Percentiles rank a stretch among this genome's conserved stretches.
Conservation (phyloP, 116 monocot genomes). For the Trichopus zeylanicus region DNA sequence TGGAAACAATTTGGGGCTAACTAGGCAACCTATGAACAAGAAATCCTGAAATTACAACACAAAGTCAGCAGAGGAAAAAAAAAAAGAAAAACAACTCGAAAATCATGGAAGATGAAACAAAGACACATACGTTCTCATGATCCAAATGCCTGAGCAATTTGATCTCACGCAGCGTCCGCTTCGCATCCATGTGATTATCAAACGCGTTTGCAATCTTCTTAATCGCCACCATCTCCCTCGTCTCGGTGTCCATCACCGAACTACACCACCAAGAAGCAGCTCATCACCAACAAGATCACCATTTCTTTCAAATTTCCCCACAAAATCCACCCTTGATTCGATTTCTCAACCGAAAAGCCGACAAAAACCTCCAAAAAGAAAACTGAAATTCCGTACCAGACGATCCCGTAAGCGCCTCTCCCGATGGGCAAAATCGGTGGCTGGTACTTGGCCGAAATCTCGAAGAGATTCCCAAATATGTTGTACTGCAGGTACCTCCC, state of each 20-base stretch:
- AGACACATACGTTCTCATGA: conserved; percentile 79
- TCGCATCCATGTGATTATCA: conserved; percentile 95
- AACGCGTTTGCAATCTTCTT: conserved; percentile 99
- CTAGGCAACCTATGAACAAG: too few species aligned
- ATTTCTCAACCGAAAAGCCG: too few species aligned
- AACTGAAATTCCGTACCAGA: too few species aligned
- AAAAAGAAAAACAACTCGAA: background rate
- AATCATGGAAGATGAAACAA: too few species aligned
- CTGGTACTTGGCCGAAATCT: conserved; percentile 41
- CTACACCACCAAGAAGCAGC: too few species aligned
- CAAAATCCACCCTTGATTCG: too few species aligned
- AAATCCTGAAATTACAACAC: too few species aligned
- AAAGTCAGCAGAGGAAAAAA: too few species aligned
- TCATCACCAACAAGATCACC: too few species aligned
- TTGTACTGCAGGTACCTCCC: conserved; percentile 42
- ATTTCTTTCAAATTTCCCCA: too few species aligned
- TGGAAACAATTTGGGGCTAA: too few species aligned
- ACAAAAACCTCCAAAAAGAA: too few species aligned
- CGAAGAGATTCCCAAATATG: conserved; percentile 44
- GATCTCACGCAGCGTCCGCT: conserved; percentile 89
- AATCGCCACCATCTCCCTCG: conserved; percentile 82
- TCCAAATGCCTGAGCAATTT: conserved; percentile 89
- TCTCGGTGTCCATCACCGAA: conserved; percentile 85
- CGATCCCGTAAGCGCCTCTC: conserved; percentile 54
- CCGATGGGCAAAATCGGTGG: conserved; percentile 56